Percentiles rank a stretch among this genome's conserved stretches.
These are phyloP conservation scores for Ogataea naganishii DNA, from an alignment of 805 yeast genomes.

Conservation along the genomic window DNA sequence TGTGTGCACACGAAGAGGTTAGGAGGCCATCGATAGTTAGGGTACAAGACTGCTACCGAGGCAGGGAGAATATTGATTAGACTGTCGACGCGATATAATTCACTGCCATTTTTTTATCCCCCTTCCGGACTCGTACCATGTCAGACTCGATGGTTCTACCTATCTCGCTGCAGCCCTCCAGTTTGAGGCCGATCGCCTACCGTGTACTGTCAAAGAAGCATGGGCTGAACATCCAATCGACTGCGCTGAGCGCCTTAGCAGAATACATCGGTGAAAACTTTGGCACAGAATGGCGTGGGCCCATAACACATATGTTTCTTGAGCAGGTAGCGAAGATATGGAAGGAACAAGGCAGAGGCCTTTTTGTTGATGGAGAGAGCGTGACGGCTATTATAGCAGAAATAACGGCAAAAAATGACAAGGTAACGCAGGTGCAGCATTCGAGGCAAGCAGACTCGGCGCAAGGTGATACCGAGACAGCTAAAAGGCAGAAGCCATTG, in stretches of 20 bases:
- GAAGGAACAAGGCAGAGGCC: constrained; percentile 85
- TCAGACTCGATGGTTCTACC: constrained; percentile 50
- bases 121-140: constrained; percentile 5
- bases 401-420: constrained; percentile 11
- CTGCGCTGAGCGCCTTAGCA: constrained; percentile 68
- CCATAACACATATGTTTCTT: constrained; percentile 49
- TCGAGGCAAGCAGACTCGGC: constrained; percentile 4
- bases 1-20: background rate
- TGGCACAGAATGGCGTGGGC: constrained; percentile 82
- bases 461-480: constrained; percentile 1
- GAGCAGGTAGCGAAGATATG: constrained; percentile 76
- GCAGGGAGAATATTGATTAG: no score
- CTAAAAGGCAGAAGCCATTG: constrained; percentile 5
- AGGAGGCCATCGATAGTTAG: no score
- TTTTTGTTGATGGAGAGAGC: constrained; percentile 74
- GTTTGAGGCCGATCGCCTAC: constrained; percentile 86
- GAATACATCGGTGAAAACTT: constrained; percentile 66
- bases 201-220: constrained; percentile 85
- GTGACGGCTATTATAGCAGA: constrained; percentile 59
- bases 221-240: constrained; percentile 82
- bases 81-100: constrained; percentile 2
- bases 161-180: constrained; percentile 67
- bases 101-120: background rate
- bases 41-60: no score
- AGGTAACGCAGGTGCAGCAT: constrained; percentile 11